Conservation (phyloP, 441 rosid species). For the Corymbia calophylla region DNA sequence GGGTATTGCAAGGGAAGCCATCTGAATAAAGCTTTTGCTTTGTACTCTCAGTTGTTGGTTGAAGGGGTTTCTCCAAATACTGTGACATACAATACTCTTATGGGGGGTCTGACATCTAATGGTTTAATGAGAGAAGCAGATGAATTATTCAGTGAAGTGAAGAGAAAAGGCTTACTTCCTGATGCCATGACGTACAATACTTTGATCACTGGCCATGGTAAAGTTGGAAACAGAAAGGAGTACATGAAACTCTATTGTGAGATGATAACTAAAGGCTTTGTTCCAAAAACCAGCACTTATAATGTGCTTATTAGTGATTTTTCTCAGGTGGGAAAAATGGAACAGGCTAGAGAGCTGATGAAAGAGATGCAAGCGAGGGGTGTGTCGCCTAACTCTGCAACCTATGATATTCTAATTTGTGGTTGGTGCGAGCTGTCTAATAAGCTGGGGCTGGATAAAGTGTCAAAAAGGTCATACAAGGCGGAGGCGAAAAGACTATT, state of each 20-base stretch:
- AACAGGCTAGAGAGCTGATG: slow-evolving; percentile 70
- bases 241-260: slow-evolving; percentile 60
- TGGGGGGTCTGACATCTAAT: slow-evolving; percentile 48
- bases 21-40: slow-evolving; percentile 38
- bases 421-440: slow-evolving; percentile 66
- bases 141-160: slow-evolving; percentile 51
- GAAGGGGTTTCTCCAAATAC: slow-evolving; percentile 52
- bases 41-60: slow-evolving; percentile 41
- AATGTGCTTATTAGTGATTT: slow-evolving; percentile 67
- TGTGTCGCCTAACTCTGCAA: slow-evolving; percentile 51
- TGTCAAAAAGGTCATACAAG: slow-evolving; percentile 34
- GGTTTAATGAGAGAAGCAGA: slow-evolving; percentile 45
- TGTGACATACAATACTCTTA: slow-evolving; percentile 64
- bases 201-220: slow-evolving; percentile 61
- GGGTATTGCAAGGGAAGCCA: slow-evolving; percentile 65
- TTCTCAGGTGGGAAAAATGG: slow-evolving; percentile 66
- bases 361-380: slow-evolving; percentile 74
- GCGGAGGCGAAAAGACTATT: slow-evolving; percentile 57
- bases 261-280: slow-evolving; percentile 70
- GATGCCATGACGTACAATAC: slow-evolving; percentile 62
- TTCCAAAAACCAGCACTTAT: slow-evolving; percentile 74
- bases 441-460: slow-evolving; percentile 42
- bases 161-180: slow-evolving; percentile 46
- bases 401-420: slow-evolving; percentile 66
- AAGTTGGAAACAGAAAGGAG: slow-evolving; percentile 65